A percentile compares a stretch with the other conserved stretches of the same genome.
Evolutionary conservation across 2,329 filamentous ascomycete genomes (phyloP).

Genomic region (Diatrype stigma): DNA sequence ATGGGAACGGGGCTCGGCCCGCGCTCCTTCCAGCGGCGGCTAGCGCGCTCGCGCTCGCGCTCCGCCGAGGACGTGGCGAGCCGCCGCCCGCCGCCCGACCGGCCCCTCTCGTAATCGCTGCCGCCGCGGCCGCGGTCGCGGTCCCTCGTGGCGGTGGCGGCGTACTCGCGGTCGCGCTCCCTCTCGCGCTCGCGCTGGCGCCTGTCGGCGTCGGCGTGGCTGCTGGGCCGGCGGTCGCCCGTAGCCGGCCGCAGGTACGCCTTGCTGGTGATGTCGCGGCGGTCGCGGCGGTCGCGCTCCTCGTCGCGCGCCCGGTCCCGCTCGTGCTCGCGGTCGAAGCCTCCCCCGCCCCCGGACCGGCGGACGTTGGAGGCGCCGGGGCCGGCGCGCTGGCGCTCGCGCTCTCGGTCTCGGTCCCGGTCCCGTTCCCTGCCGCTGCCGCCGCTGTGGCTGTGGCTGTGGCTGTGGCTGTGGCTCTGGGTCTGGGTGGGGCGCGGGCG

Average conservation of each 20-base stretch:
- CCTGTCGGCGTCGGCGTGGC: constrained; percentile 27
- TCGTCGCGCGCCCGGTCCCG: constrained; percentile 15
- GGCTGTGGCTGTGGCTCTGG: background rate
- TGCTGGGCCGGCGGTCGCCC: constrained; percentile 26
- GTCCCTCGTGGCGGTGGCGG: constrained; percentile 9
- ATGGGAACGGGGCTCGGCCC: background rate
- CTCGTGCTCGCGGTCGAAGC: constrained; percentile 19
- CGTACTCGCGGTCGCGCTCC: no score
- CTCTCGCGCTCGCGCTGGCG: constrained; percentile 20
- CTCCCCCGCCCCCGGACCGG: no score
- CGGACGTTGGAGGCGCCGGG: no score
- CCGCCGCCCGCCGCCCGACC: background rate
- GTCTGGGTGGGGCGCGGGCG: background rate
- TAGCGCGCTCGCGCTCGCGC: background rate
- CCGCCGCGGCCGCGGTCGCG: constrained; percentile 25
- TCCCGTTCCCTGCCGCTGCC: constrained; percentile 12
- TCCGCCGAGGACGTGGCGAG: constrained; percentile 1
- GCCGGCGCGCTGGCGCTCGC: no score
- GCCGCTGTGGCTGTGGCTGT: background rate
- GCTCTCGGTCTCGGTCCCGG: constrained; percentile 23
- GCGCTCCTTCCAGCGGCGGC: background rate
- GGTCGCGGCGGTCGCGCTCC: no score
- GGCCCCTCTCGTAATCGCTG: background rate
- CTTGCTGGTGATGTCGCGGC: no score
- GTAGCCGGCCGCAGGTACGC: constrained; percentile 21